Base-by-base conservation (phyloP, 1,139 yeast genomes). In the Geotrichum aggregatum region DNA sequence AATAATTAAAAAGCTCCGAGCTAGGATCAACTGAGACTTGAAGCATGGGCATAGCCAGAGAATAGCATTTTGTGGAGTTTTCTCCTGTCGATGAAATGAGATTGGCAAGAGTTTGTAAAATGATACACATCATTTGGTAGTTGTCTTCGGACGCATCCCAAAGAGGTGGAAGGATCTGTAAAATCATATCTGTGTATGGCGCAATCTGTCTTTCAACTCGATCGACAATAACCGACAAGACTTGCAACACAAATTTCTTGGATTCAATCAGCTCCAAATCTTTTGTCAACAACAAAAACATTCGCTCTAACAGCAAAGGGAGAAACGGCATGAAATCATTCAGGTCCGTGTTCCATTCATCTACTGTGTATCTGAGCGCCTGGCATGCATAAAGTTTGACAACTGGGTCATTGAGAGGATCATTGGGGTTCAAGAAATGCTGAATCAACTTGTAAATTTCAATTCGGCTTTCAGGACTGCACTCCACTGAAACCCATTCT, bases 321-420 rank as follows among this genome's bases (percentile, higher is more conserved):
- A 86, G 71, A 62, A 70, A 88, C 0, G 94, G 89, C 55, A 77
- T 71, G 61, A 92, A 87, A 41, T 75, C 80, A 11, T 71, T 72
- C 55, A 86, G 82, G 41, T 81, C 76, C 65, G 91, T 89, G 57
- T 86, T 92, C 89, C 95, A 88, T 60, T 88, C 97, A 56, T 87
- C 92, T 28, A 89, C 74, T 46, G 86, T 76, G 26, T 79, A 75
- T 57, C 82, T 76, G 14, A 89, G 70, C 0, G 91, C 80, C 61
- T 84, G 86, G n/a, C 86, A 74, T 0, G 94, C 83, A 1, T 95
- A 80, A 22, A 91, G 67, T 59, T 77, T 77, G 1, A 92, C 95
- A 16, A 88, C 95, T 51, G 76, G 73, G 63, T 91, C 97, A 59
- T 81, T 78, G 30, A 76, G 71, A 0, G 73, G 66, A 33, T 71